Evolutionary conservation across 108 stramenopile species (phyloP).

Genomic region (Nitzschia palea): DNA sequence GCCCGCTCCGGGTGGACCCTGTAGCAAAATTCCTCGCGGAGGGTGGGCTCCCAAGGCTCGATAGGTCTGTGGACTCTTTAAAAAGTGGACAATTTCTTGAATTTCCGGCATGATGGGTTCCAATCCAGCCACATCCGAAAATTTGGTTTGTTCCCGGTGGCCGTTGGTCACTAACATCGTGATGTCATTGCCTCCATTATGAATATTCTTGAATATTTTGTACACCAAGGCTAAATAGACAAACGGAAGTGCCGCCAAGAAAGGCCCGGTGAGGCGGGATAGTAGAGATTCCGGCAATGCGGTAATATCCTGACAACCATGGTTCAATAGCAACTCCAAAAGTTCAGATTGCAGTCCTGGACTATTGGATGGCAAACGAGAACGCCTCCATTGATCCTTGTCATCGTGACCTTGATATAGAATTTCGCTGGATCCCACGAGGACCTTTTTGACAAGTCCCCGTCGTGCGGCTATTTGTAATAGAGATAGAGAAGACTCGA

Average conservation of each 20-base stretch:
- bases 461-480: conserved; percentile 28
- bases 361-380: conserved; percentile 55
- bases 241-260: conserved; percentile 73
- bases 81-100: conserved; percentile 79
- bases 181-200: conserved; percentile 1
- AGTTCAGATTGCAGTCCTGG: conserved; percentile 51
- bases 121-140: conserved; percentile 93
- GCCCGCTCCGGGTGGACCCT: conserved; percentile 83
- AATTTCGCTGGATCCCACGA: conserved; percentile 27
- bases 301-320: conserved; percentile 50
- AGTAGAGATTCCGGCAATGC: conserved; percentile 56
- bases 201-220: conserved; percentile 53
- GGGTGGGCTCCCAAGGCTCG: conserved; percentile 57
- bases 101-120: conserved; percentile 80
- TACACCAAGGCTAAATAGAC: conserved; percentile 77
- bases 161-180: background rate
- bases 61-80: conserved; percentile 57
- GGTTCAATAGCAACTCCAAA: conserved; percentile 45
- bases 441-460: conserved; percentile 32
- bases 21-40: conserved; percentile 74
- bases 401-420: conserved; percentile 15
- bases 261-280: conserved; percentile 49
- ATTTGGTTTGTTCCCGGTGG: conserved; percentile 49
- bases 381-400: conserved; percentile 50
- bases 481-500: conserved; percentile 31